phyloP scores from a whole-genome alignment of 805 yeast genomes.

The Wickerhamiella musiphila region DNA sequence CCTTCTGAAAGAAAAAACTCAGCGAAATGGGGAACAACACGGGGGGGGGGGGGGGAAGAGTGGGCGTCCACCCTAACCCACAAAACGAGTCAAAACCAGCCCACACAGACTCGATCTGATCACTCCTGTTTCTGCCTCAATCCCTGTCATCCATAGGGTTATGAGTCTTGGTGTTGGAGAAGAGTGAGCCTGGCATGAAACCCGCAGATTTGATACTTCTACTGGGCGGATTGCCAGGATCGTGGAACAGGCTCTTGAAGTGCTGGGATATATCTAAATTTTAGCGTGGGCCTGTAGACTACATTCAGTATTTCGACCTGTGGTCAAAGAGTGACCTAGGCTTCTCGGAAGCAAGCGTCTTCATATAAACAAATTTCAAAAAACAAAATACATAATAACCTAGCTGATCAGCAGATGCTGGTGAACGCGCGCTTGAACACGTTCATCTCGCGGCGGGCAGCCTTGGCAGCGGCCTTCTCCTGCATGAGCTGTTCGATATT shows the following conservation, averaged over 20 bases:
- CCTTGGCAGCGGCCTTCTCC: constrained; percentile 37
- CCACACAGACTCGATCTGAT: too few species aligned
- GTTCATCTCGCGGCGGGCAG: constrained; percentile 12
- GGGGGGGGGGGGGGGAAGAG: too few species aligned
- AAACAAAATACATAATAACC: background rate
- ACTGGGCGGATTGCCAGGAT: constrained; percentile 6
- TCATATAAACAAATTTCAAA: too few species aligned
- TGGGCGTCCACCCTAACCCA: too few species aligned
- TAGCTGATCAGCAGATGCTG: background rate
- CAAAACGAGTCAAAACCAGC: too few species aligned
- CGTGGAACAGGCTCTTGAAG: constrained; percentile 15
- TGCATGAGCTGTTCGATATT: constrained; percentile 37
- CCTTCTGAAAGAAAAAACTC: too few species aligned
- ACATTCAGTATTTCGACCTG: too few species aligned
- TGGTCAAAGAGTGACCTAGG: too few species aligned
- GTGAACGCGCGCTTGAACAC: background rate
- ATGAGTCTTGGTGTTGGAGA: constrained; percentile 22
- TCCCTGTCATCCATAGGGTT: constrained; percentile 14
- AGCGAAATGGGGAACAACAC: too few species aligned
- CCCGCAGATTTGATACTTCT: constrained; percentile 15
- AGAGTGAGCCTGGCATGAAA: constrained; percentile 15
- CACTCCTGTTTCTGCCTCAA: constrained; percentile 23
- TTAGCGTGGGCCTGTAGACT: constrained; percentile 14
- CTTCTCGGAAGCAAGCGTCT: too few species aligned
- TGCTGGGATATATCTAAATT: constrained; percentile 4